Evolutionary conservation across 176 grass and related monocot species (phyloP).

Genomic region (Carex myosuroides): DNA sequence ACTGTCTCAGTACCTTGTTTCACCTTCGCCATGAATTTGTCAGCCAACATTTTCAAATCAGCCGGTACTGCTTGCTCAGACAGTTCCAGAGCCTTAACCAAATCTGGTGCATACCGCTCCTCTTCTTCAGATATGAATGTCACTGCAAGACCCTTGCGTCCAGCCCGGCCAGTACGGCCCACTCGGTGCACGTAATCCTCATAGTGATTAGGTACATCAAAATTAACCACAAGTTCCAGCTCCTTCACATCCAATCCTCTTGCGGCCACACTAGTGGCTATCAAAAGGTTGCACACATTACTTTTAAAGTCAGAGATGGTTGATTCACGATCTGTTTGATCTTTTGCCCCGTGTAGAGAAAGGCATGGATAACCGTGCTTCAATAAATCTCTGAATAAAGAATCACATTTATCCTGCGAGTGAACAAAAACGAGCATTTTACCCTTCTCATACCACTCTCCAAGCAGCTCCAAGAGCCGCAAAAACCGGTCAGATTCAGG

Average conservation of each 20-base stretch:
- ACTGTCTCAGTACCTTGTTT: slow-evolving; percentile 81
- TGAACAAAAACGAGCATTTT: slow-evolving; percentile 99
- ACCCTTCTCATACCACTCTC: slow-evolving; percentile 84
- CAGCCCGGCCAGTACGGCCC: slow-evolving; percentile 86
- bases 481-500: slow-evolving; percentile 69
- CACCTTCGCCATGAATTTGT: slow-evolving; percentile 84
- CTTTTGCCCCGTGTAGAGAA: slow-evolving; percentile 85
- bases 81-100: slow-evolving; percentile 86
- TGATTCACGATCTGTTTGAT: slow-evolving; percentile 94
- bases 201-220: slow-evolving; percentile 93
- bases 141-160: slow-evolving; percentile 74
- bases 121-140: slow-evolving; percentile 96
- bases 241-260: slow-evolving; percentile 97
- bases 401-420: slow-evolving; percentile 97
- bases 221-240: slow-evolving; percentile 92
- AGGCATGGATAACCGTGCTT: slow-evolving; percentile 92
- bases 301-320: slow-evolving; percentile 89
- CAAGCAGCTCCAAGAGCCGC: slow-evolving; percentile 77
- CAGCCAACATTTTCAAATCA: slow-evolving; percentile 75
- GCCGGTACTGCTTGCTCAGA: slow-evolving; percentile 83
- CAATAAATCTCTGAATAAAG: slow-evolving; percentile 80
- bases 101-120: slow-evolving; percentile 81
- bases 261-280: slow-evolving; percentile 86
- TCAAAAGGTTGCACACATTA: slow-evolving; percentile 78
- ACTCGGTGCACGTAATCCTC: slow-evolving; percentile 99